Percentiles rank a stretch among this genome's conserved stretches.
Evolutionary conservation across 495 filamentous ascomycete genomes (phyloP).

Genomic region (Penicillium angulare): DNA sequence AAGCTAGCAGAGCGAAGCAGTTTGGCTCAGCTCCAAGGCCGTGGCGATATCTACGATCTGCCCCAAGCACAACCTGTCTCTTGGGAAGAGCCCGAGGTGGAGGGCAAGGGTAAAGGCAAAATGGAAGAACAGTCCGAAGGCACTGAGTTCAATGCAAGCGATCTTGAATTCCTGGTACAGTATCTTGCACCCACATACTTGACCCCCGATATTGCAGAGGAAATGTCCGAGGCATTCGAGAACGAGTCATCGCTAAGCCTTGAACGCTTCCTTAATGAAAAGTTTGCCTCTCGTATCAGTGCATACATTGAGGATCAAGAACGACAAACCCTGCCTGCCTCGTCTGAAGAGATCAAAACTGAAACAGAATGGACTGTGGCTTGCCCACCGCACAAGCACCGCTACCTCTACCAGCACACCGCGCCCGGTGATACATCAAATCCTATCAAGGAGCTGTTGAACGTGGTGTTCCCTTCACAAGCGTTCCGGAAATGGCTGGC

Average conservation of each 20-base stretch:
- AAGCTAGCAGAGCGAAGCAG: constrained; percentile 83
- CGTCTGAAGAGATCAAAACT: constrained; percentile 58
- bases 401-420: constrained; percentile 76
- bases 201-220: constrained; percentile 88
- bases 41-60: constrained; percentile 80
- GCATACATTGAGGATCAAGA: constrained; percentile 68
- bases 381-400: constrained; percentile 90
- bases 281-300: constrained; percentile 67
- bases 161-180: constrained; percentile 82
- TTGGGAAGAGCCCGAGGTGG: constrained; percentile 31
- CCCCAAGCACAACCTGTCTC: constrained; percentile 62
- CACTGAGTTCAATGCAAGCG: constrained; percentile 63
- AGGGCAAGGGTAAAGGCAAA: constrained; percentile 46
- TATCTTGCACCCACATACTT: constrained; percentile 88
- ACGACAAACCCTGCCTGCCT: constrained; percentile 37
- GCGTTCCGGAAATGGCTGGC: constrained; percentile 90
- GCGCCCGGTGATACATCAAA: constrained; percentile 34
- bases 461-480: constrained; percentile 75
- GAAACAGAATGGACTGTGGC: constrained; percentile 68
- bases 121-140: constrained; percentile 41
- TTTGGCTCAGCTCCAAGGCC: constrained; percentile 85
- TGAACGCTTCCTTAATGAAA: constrained; percentile 70
- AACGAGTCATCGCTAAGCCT: constrained; percentile 81
- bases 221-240: constrained; percentile 72
- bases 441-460: constrained; percentile 74